A percentile compares a stretch with the other conserved stretches of the same genome.
phyloP scores from a whole-genome alignment of 2,329 filamentous ascomycete species.

The Colletotrichum sp. region DNA sequence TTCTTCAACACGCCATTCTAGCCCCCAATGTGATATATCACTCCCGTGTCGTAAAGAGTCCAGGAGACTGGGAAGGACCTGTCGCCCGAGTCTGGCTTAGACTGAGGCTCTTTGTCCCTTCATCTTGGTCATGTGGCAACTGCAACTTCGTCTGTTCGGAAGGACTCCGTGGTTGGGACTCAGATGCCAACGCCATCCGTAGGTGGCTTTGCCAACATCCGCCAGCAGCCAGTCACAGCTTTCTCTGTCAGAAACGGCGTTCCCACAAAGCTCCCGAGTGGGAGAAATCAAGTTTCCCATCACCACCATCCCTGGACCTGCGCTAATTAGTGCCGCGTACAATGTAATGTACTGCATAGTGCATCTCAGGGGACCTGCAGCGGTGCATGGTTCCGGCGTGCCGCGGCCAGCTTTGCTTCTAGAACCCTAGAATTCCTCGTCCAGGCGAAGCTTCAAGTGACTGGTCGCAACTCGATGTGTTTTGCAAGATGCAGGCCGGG shows the following conservation, averaged over 20 bases:
- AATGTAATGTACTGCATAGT: not conserved
- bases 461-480: not conserved
- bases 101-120: not conserved
- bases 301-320: not conserved
- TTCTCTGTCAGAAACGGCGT: not conserved
- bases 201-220: not conserved
- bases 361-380: not conserved
- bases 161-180: not conserved
- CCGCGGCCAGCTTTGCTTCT: not conserved
- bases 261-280: not conserved
- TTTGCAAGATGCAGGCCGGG: not conserved
- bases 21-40: constrained; percentile 2
- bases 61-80: not conserved
- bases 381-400: not conserved
- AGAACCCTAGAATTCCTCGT: not conserved
- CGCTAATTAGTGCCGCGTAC: constrained; percentile 13
- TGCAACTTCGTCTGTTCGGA: not conserved
- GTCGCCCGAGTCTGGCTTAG: not conserved
- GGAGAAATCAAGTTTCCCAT: not conserved
- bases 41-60: not conserved
- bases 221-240: not conserved
- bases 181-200: not conserved
- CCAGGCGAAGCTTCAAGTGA: not conserved
- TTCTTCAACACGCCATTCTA: not conserved
- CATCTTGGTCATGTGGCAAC: not conserved